Conservation (phyloP, 805 yeast genomes). For the Myxozyma sirexii region DNA sequence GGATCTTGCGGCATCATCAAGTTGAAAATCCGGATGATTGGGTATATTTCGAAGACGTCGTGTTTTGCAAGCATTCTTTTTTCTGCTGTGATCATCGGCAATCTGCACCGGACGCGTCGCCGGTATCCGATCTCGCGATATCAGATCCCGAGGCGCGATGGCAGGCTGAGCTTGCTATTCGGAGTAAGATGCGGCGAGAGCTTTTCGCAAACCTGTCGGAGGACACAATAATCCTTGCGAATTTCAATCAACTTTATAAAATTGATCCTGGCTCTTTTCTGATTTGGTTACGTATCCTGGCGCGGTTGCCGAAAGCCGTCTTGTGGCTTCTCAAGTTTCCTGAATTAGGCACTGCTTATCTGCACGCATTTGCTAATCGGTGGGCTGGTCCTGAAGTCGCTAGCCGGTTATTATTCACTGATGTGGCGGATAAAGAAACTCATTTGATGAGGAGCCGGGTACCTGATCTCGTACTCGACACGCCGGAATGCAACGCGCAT, state of each 20-base stretch:
- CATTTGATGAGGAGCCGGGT: constrained; percentile 41
- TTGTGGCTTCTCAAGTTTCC: constrained; percentile 44
- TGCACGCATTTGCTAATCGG: constrained; percentile 35
- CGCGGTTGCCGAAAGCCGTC: constrained; percentile 38
- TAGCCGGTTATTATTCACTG: constrained; percentile 40
- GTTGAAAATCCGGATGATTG: constrained; percentile 18
- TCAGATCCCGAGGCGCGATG: constrained; percentile 24
- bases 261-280: constrained; percentile 41
- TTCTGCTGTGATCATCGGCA: constrained; percentile 44
- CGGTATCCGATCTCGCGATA: neutral
- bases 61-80: constrained; percentile 39
- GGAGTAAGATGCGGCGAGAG: constrained; percentile 33
- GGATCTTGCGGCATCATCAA: constrained; percentile 23
- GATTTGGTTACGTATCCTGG: constrained; percentile 39
- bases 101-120: constrained; percentile 37
- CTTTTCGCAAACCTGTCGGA: constrained; percentile 38
- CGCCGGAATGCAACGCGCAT: constrained; percentile 45
- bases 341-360: constrained; percentile 36
- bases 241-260: constrained; percentile 44
- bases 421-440: constrained; percentile 41
- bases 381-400: constrained; percentile 38
- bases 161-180: constrained; percentile 35
- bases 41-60: constrained; percentile 39
- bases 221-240: constrained; percentile 39
- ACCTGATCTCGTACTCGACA: constrained; percentile 42